Evolutionary conservation across 2,329 filamentous ascomycete species (phyloP), one percentile per base, ranked within the genome.

Genomic region (Aspergillus uvarum): DNA sequence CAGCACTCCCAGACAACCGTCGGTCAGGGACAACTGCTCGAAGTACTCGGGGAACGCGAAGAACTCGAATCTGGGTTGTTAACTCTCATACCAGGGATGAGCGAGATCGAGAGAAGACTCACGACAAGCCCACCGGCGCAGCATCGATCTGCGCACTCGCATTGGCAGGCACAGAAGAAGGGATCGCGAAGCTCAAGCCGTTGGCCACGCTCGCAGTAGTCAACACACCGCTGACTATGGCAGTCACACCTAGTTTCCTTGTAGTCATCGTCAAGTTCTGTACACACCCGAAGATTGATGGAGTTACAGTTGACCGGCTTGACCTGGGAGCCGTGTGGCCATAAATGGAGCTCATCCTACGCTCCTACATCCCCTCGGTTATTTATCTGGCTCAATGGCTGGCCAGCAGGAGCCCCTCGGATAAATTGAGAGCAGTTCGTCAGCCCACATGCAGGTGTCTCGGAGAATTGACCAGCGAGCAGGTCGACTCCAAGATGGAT

Each of bases 1-100:
- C 65, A 83, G 78, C 65, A 85, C 85, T 24, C 79, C 68, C 5
- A 86, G 72, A 61, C 84, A 86, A 63, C 80, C 79, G 0, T 70
- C 74, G 0, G 83, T 85, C 1, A 81, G 75, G 0, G 76, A 77
- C 14, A 85, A 80, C 62, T 83, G 80, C 16, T 75, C 79, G 62
- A 85, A 80, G 67, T 86, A 86, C 0, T 75, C 79, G 0, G 84
- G 84, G 54, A 83, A 85, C 0, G 81, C 76, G 62, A 85, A 86
- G 71, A 86, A 86, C 55, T 85, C 82, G 56, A 84, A 79, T 1
- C 80, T 82, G 42, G 0, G 31, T 14, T 26, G 48, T 62, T 21
- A 58, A 44, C 24, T 35, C 12, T 35, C 26, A 26, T 12, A 29
- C 49, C n/a, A 6, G 12, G 24, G 11, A 7, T 8, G 16, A 7